phyloP scores from a whole-genome alignment of 345 rosid genomes.

The Moringa oleifera region DNA sequence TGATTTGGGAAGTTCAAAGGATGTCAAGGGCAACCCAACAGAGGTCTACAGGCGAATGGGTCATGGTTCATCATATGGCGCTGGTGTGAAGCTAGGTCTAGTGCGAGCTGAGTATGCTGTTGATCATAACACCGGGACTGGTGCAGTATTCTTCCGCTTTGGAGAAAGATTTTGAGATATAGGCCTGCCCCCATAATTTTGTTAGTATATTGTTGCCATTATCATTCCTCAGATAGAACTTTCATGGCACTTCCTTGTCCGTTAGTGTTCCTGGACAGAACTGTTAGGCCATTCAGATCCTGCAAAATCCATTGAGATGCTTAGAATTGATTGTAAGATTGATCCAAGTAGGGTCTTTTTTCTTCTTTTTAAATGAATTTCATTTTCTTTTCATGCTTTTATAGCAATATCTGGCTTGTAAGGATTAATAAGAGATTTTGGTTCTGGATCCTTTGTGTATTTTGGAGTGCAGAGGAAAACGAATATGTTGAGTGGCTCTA shows the following conservation, averaged over 20 bases:
- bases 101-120: slow-evolving; percentile 95
- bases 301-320: slow-evolving; percentile 4
- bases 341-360: neutral
- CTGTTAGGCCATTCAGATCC: neutral
- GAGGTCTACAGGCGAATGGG: slow-evolving; percentile 91
- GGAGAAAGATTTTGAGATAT: slow-evolving; percentile 81
- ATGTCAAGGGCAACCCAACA: slow-evolving; percentile 96
- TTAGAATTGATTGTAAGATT: neutral
- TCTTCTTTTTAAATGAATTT: too few relatives aligned
- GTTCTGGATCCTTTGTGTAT: neutral
- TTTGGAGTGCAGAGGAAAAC: neutral
- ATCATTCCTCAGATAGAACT: too few relatives aligned
- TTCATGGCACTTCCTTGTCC: too few relatives aligned
- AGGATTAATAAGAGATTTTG: neutral
- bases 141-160: slow-evolving; percentile 87
- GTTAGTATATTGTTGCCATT: slow-evolving; percentile 12
- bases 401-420: neutral
- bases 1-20: slow-evolving; percentile 91
- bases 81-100: slow-evolving; percentile 79
- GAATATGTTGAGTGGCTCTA: neutral
- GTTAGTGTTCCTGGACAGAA: slow-evolving; percentile 3
- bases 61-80: slow-evolving; percentile 88
- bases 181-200: neutral
- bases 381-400: neutral
- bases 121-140: slow-evolving; percentile 86